A percentile compares a stretch with the other conserved stretches of the same genome.
phyloP scores from a whole-genome alignment of 1,284 basidiomycete species.

The Cystobasidium pallidum region DNA sequence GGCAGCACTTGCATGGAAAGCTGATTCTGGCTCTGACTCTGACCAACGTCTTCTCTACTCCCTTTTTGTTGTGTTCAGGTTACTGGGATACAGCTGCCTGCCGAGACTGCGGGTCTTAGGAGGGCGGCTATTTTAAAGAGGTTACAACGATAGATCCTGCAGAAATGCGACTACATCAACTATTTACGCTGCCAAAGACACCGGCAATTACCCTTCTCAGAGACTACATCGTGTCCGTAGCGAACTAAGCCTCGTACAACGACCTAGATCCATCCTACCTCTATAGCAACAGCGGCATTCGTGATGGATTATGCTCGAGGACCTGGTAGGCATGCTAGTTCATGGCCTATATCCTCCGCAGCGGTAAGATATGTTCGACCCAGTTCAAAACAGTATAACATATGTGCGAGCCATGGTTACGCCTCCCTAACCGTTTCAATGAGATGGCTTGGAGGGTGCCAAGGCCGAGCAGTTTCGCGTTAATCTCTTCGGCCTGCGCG shows the following conservation, averaged over 20 bases:
- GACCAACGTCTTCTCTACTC: not conserved
- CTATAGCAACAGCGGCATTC: conserved; percentile 28
- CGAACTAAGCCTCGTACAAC: no score
- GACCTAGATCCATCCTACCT: conserved; percentile 39
- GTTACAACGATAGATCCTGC: no score
- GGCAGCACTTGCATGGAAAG: not conserved
- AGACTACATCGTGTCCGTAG: conserved; percentile 6
- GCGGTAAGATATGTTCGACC: not conserved
- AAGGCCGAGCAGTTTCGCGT: conserved; percentile 25
- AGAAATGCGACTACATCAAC: no score
- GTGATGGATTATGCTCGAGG: conserved; percentile 38
- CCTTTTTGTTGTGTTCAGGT: no score
- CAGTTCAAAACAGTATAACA: not conserved
- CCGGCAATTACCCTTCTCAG: no score
- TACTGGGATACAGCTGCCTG: no score
- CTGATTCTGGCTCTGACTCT: not conserved
- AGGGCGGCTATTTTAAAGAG: no score
- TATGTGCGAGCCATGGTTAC: not conserved
- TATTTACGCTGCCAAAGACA: no score
- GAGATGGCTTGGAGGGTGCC: conserved; percentile 35
- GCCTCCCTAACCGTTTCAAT: conserved; percentile 33
- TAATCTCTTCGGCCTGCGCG: conserved; percentile 36
- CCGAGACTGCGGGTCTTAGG: no score
- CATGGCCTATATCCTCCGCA: conserved; percentile 42
- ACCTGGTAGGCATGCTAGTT: conserved; percentile 37